Conservation (phyloP, 208 protist genomes). For the Trypanosoma melophagium region DNA sequence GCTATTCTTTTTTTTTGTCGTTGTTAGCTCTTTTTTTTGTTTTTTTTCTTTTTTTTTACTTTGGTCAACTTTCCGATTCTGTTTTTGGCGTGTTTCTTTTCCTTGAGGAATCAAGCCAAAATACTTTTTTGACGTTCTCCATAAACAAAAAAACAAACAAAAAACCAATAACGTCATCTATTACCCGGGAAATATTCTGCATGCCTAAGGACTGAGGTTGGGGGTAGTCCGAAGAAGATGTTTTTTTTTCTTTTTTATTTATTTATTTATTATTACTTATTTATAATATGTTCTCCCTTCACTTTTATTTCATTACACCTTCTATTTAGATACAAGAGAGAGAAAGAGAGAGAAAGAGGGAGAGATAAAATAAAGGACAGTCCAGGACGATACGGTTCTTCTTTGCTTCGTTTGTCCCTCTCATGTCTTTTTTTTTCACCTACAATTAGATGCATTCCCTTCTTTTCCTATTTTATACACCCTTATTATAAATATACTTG, state of each 20-base stretch:
- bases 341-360: too few relatives aligned
- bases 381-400: neutral
- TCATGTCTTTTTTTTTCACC: slow-evolving; percentile 6
- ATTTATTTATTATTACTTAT: neutral
- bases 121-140: too few relatives aligned
- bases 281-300: neutral
- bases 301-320: neutral
- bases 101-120: too few relatives aligned
- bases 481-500: neutral
- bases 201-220: neutral
- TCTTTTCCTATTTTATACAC: neutral
- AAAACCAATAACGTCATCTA: too few relatives aligned
- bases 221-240: neutral
- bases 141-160: too few relatives aligned
- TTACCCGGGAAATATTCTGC: too few relatives aligned
- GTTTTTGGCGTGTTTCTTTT: neutral
- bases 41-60: slow-evolving; percentile 34
- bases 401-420: neutral
- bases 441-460: slow-evolving; percentile 3
- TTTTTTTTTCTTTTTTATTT: neutral
- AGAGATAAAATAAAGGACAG: too few relatives aligned
- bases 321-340: slow-evolving; percentile 15
- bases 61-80: neutral
- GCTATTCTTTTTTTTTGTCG: slow-evolving; percentile 11
- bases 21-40: neutral